A percentile compares a stretch with the other conserved stretches of the same genome.
These are phyloP conservation scores for Solanum appendiculatum DNA, from an alignment of 257 asterid species.

Conservation along the genomic window DNA sequence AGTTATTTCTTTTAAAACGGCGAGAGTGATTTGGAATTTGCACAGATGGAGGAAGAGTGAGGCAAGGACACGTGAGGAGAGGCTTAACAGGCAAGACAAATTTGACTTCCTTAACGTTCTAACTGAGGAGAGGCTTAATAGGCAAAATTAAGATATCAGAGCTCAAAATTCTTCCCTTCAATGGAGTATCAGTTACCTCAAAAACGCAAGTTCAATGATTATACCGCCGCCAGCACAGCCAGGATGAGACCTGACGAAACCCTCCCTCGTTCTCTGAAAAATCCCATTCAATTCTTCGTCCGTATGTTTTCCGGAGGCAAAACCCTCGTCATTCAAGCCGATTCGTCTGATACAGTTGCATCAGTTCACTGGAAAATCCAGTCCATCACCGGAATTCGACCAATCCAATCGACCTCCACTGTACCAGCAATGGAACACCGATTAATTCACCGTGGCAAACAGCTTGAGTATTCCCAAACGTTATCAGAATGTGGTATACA, in stretches of 20 bases:
- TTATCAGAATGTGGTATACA: slow-evolving; percentile 37
- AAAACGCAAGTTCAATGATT: slow-evolving; percentile 50
- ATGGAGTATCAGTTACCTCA: background rate
- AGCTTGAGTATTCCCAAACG: slow-evolving; percentile 58
- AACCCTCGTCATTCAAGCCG: slow-evolving; percentile 49
- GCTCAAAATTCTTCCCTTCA: too few relatives aligned
- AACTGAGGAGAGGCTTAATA: too few relatives aligned
- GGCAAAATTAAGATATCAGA: too few relatives aligned
- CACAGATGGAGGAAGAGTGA: too few relatives aligned
- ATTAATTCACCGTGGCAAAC: slow-evolving; percentile 61
- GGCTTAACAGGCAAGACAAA: too few relatives aligned
- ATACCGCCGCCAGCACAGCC: slow-evolving; percentile 18
- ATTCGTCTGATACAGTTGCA: slow-evolving; percentile 35
- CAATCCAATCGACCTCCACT: background rate
- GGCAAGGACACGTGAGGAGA: too few relatives aligned
- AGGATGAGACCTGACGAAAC: slow-evolving; percentile 50
- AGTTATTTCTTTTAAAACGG: too few relatives aligned
- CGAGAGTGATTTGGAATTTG: too few relatives aligned
- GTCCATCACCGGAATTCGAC: slow-evolving; percentile 32
- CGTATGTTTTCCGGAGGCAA: slow-evolving; percentile 34
- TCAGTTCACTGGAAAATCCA: slow-evolving; percentile 45
- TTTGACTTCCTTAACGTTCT: too few relatives aligned
- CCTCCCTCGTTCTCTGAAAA: slow-evolving; percentile 23
- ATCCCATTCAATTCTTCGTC: slow-evolving; percentile 62
- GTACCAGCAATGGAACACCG: slow-evolving; percentile 42